These are phyloP conservation scores for Phytophthora megakarya DNA, from an alignment of 352 stramenopile genomes.

Conservation along the genomic window DNA sequence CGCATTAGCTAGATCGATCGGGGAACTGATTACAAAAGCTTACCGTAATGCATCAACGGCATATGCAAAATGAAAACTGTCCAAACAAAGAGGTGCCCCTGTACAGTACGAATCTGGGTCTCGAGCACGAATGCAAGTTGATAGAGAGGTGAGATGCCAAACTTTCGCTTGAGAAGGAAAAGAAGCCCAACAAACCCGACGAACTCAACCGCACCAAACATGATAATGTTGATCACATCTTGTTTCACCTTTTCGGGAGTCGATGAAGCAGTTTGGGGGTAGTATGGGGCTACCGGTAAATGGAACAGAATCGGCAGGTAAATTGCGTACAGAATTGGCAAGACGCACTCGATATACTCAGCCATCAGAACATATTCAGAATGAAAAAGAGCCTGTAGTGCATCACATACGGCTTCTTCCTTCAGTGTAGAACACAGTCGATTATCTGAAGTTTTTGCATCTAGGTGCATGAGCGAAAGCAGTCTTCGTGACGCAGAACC, in stretches of 20 bases:
- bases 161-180: constrained; percentile 16
- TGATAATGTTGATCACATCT: constrained; percentile 20
- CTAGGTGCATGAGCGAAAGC: constrained; percentile 1
- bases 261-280: constrained; percentile 24
- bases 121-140: constrained; percentile 29
- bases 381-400: constrained; percentile 33
- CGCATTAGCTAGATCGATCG: background rate
- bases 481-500: background rate
- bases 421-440: background rate
- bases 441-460: background rate
- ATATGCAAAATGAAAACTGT: constrained; percentile 29
- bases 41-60: constrained; percentile 30
- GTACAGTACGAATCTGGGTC: constrained; percentile 17
- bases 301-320: constrained; percentile 29
- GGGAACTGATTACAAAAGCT: background rate
- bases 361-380: constrained; percentile 32
- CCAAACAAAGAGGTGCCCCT: constrained; percentile 26
- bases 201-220: constrained; percentile 24
- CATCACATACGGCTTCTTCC: constrained; percentile 16
- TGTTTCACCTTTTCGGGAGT: constrained; percentile 8
- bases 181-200: constrained; percentile 22
- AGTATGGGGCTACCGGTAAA: constrained; percentile 34
- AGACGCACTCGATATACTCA: constrained; percentile 39
- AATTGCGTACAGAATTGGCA: constrained; percentile 33
- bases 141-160: constrained; percentile 33